phyloP scores from a whole-genome alignment of 805 yeast genomes.

The Ogataea polymorpha region DNA sequence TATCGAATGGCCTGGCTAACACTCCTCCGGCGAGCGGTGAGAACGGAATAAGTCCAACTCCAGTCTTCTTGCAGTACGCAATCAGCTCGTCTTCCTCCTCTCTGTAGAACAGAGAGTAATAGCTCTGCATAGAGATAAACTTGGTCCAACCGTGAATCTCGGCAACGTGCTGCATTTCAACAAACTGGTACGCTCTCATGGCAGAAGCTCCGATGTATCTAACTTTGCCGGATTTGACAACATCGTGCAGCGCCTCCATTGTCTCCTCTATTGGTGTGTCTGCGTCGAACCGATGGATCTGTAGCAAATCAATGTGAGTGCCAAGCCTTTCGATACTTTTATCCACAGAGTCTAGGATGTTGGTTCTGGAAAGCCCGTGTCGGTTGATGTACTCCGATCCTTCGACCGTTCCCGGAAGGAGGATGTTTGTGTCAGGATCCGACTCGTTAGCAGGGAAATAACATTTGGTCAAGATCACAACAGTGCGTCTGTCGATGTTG shows the following conservation, averaged over 20 bases:
- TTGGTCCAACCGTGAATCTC: slow-evolving; percentile 55
- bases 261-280: slow-evolving; percentile 48
- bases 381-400: slow-evolving; percentile 31
- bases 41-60: slow-evolving; percentile 59
- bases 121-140: slow-evolving; percentile 57
- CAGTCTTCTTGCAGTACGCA: slow-evolving; percentile 48
- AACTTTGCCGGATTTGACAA: slow-evolving; percentile 44
- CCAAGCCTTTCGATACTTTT: slow-evolving; percentile 46
- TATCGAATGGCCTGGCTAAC: slow-evolving; percentile 45
- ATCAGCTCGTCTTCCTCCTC: slow-evolving; percentile 67
- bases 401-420: slow-evolving; percentile 19
- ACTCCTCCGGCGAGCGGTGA: slow-evolving; percentile 50
- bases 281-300: slow-evolving; percentile 53
- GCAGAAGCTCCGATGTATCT: slow-evolving; percentile 63
- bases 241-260: slow-evolving; percentile 55
- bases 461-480: slow-evolving; percentile 52
- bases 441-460: slow-evolving; percentile 29
- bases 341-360: slow-evolving; percentile 42
- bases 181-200: slow-evolving; percentile 56
- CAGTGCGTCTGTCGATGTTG: slow-evolving; percentile 49
- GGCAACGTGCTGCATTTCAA: slow-evolving; percentile 52
- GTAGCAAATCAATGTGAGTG: slow-evolving; percentile 51
- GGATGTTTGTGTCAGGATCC: slow-evolving; percentile 2
- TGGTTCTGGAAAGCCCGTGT: slow-evolving; percentile 43
- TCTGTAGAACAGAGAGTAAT: slow-evolving; percentile 52